Evolutionary conservation across 306 rosid species (phyloP), one percentile per base, ranked within the genome.

Genomic region (Prosopis cineraria): DNA sequence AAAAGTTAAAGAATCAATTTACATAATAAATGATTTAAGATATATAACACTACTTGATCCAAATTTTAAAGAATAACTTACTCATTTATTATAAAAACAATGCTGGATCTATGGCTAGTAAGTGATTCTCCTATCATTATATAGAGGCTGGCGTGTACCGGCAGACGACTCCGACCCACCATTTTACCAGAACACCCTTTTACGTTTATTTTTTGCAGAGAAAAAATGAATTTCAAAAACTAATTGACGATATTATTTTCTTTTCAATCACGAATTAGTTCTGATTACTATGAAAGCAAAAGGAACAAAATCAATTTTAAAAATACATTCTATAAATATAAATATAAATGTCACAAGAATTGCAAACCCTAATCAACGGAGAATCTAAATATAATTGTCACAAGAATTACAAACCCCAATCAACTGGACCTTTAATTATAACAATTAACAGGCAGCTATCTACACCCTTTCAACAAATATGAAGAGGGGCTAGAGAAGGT

Each of bases 401-500:
- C 40, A 70, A 72, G 9, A 67, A 43, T 33, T 34, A 25, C 33
- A 22, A 25, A 10, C 33, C 3, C 10, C n/a, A 8, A 34, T 31
- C 34, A 84, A 37, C 72, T 19, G 69, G 40, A 47, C 69, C 82
- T 70, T 58, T 9, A 64, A 67, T 66, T 30, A 43, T 79, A 50
- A 24, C 10, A 68, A 45, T 24, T 56, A 16, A 68, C 27, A 56
- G 83, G 69, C 60, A 64, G 64, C 83, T 81, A 95, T 87, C 98
- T 90, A 90, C 91, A 91, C 43, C 88, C 85, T 74, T 91, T 91
- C 87, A 96, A 84, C 86, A 96, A 82, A 84, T 93, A 81, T 0
- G 96, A 82, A 41, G 98, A 86, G 34, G 98, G 91, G 50, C 98
- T 93, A 19, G 93, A 84, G 56, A 87, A 70, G 86, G 74, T 81